These are phyloP conservation scores for Blastocystis sp. DNA, from an alignment of 352 stramenopile species.

Conservation along the genomic window DNA sequence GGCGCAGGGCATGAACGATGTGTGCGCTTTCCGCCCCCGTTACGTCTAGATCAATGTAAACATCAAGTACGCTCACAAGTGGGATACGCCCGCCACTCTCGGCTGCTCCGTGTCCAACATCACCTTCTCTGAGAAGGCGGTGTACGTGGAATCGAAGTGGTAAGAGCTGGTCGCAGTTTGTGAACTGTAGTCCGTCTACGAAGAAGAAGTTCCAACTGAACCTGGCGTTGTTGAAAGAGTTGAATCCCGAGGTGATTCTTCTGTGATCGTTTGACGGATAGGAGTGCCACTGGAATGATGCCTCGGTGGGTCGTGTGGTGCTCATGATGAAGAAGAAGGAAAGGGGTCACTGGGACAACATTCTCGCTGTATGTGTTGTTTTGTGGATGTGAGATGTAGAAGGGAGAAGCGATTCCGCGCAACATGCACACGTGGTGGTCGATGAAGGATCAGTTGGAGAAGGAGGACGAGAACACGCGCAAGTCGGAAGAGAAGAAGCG, in stretches of 20 bases:
- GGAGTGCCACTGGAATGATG: slow-evolving; percentile 67
- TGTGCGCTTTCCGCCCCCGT: background rate
- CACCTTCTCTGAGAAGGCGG: slow-evolving; percentile 46
- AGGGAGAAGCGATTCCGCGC: slow-evolving; percentile 51
- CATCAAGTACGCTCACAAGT: slow-evolving; percentile 73
- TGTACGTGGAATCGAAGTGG: slow-evolving; percentile 72
- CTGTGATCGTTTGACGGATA: background rate
- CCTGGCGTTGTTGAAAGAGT: slow-evolving; percentile 50
- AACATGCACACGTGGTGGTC: slow-evolving; percentile 75
- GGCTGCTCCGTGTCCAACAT: slow-evolving; percentile 70
- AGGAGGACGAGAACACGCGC: slow-evolving; percentile 67
- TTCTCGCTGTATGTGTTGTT: slow-evolving; percentile 6
- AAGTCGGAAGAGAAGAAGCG: slow-evolving; percentile 68
- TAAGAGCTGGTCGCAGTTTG: background rate
- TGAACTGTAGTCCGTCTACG: slow-evolving; percentile 68
- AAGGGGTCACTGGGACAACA: slow-evolving; percentile 69
- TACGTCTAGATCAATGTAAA: slow-evolving; percentile 74
- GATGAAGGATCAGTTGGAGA: slow-evolving; percentile 74
- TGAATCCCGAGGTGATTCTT: slow-evolving; percentile 41
- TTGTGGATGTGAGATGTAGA: background rate
- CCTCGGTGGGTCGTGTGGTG: slow-evolving; percentile 68
- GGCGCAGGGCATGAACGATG: slow-evolving; percentile 69
- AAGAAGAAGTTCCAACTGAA: slow-evolving; percentile 73
- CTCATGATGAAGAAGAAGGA: slow-evolving; percentile 73
- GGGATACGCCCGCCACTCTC: slow-evolving; percentile 72